Conservation (phyloP, 2,329 filamentous ascomycete species). For the Penicillium freii region DNA sequence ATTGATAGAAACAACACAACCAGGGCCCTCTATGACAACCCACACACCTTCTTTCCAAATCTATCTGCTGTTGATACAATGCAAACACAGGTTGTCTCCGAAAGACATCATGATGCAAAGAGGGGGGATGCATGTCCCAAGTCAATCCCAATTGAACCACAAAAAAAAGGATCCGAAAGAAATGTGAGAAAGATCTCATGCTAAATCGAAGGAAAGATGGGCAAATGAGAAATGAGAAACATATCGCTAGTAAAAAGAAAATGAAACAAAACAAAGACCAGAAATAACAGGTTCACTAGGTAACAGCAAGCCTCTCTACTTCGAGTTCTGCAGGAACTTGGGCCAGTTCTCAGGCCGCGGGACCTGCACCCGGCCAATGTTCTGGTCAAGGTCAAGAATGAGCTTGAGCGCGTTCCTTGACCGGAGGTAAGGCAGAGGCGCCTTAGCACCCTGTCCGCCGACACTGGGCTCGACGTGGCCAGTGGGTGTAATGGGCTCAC, state of each 20-base stretch:
- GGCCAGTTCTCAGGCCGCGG: slow-evolving; percentile 45
- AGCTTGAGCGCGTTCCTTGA: slow-evolving; percentile 93
- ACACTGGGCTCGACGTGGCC: slow-evolving; percentile 64
- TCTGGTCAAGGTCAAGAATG: slow-evolving; percentile 88
- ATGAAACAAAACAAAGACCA: slow-evolving; percentile 7
- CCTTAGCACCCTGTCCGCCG: slow-evolving; percentile 62
- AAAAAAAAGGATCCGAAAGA: slow-evolving; percentile 11
- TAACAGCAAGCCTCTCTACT: slow-evolving; percentile 23
- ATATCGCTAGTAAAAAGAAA: slow-evolving; percentile 5
- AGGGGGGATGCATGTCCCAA: background rate
- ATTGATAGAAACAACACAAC: slow-evolving; percentile 5
- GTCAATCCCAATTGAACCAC: slow-evolving; percentile 1
- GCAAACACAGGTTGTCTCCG: slow-evolving; percentile 12
- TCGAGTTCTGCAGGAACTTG: slow-evolving; percentile 34
- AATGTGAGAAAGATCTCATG: slow-evolving; percentile 19
- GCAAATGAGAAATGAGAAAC: slow-evolving; percentile 15
- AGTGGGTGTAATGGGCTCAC: slow-evolving; percentile 54
- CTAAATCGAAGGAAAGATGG: slow-evolving; percentile 19
- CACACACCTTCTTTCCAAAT: slow-evolving; percentile 19
- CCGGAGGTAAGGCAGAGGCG: slow-evolving; percentile 64
- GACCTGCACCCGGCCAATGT: slow-evolving; percentile 75
- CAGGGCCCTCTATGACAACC: slow-evolving; percentile 14
- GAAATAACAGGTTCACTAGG: slow-evolving; percentile 25
- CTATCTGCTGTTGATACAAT: slow-evolving; percentile 29
- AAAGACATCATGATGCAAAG: slow-evolving; percentile 13